Conservation (phyloP, 2,329 filamentous ascomycete species). For the Fusarium nanum region DNA sequence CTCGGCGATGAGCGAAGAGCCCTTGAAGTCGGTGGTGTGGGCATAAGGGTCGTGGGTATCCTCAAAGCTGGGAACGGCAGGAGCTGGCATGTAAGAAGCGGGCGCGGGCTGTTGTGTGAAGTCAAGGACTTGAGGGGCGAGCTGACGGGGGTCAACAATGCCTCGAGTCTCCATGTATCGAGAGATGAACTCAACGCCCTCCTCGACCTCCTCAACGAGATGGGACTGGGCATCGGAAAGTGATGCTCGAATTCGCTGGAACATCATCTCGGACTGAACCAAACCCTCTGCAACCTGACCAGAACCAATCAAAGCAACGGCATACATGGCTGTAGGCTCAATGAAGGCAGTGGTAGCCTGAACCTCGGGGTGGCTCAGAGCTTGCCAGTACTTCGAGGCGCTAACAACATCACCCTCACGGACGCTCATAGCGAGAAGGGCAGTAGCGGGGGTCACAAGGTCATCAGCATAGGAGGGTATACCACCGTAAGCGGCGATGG, state of each 20-base stretch:
- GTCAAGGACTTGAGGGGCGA: slow-evolving; percentile 59
- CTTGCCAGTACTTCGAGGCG: slow-evolving; percentile 83
- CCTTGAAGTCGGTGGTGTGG: slow-evolving; percentile 90
- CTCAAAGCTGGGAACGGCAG: slow-evolving; percentile 72
- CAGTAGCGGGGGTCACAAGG: slow-evolving; percentile 73
- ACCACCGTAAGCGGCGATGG: slow-evolving; percentile 72
- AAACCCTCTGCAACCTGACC: slow-evolving; percentile 87
- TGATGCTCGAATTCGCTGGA: slow-evolving; percentile 79
- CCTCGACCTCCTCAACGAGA: slow-evolving; percentile 83
- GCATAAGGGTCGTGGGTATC: slow-evolving; percentile 93
- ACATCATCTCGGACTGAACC: slow-evolving; percentile 84
- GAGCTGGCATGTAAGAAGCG: slow-evolving; percentile 65
- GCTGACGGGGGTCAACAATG: slow-evolving; percentile 66
- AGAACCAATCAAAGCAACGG: slow-evolving; percentile 86
- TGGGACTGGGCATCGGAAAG: slow-evolving; percentile 64
- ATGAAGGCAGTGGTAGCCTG: slow-evolving; percentile 75
- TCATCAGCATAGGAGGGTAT: slow-evolving; percentile 64
- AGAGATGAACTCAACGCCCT: slow-evolving; percentile 78
- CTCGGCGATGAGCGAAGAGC: slow-evolving; percentile 89
- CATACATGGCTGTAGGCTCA: slow-evolving; percentile 91
- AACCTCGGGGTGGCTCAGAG: slow-evolving; percentile 72
- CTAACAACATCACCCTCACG: slow-evolving; percentile 82
- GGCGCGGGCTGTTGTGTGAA: slow-evolving; percentile 57
- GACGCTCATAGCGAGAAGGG: slow-evolving; percentile 87
- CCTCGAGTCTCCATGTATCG: slow-evolving; percentile 68